Percentiles rank a stretch among this genome's conserved stretches.
phyloP scores from a whole-genome alignment of 1,139 yeast genomes.

The Geotrichum bryndzae region DNA sequence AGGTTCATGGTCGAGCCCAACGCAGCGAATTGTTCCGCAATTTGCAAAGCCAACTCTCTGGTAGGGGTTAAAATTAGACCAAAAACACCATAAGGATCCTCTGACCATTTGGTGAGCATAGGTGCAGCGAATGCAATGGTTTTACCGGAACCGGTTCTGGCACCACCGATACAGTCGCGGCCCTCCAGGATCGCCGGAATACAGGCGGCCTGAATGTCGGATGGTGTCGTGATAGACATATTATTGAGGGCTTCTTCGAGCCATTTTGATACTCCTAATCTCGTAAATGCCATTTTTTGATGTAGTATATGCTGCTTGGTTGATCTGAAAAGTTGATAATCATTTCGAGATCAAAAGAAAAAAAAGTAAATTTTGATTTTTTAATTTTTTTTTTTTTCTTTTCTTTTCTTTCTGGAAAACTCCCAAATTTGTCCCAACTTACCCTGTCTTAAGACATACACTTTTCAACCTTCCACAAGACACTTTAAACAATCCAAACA shows the following conservation, averaged over 20 bases:
- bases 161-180: conserved; percentile 94
- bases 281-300: conserved; percentile 41
- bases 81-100: conserved; percentile 87
- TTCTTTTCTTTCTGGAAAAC: neutral
- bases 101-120: conserved; percentile 89
- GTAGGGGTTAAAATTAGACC: conserved; percentile 92
- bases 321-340: neutral
- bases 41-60: conserved; percentile 88
- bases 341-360: neutral
- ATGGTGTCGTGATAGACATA: conserved; percentile 79
- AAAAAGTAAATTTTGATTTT: neutral
- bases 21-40: conserved; percentile 94
- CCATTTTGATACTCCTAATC: conserved; percentile 81
- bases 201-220: conserved; percentile 81
- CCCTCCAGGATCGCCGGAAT: conserved; percentile 81
- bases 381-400: neutral
- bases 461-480: neutral
- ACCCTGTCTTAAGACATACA: conserved; percentile 1
- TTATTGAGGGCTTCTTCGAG: conserved; percentile 70
- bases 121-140: conserved; percentile 97
- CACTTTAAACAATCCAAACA: neutral
- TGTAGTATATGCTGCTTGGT: neutral
- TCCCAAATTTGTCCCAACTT: conserved; percentile 6
- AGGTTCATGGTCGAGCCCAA: conserved; percentile 86
- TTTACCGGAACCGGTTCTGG: conserved; percentile 97